These are phyloP conservation scores for Nakazawaea sp. DNA, from an alignment of 805 yeast species.

Conservation along the genomic window DNA sequence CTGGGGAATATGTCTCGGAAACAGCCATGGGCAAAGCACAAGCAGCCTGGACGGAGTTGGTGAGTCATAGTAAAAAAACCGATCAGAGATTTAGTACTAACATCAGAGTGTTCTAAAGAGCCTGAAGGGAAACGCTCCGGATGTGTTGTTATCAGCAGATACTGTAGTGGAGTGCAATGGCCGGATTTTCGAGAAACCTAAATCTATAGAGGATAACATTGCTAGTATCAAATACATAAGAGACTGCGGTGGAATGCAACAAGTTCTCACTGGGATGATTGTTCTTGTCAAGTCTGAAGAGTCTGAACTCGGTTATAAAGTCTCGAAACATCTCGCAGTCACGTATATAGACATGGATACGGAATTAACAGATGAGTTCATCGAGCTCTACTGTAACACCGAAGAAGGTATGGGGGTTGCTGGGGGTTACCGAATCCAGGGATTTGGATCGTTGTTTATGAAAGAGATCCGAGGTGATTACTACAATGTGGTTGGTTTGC, in stretches of 20 bases:
- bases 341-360: slow-evolving; percentile 32
- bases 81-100: background rate
- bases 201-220: slow-evolving; percentile 41
- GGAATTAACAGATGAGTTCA: slow-evolving; percentile 42
- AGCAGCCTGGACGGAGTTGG: slow-evolving; percentile 46
- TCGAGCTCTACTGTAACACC: slow-evolving; percentile 55
- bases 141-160: slow-evolving; percentile 60
- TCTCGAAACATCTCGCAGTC: slow-evolving; percentile 16
- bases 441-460: slow-evolving; percentile 60
- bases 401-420: slow-evolving; percentile 81
- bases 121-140: slow-evolving; percentile 11
- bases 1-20: slow-evolving; percentile 55
- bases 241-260: slow-evolving; percentile 35
- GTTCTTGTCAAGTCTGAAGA: slow-evolving; percentile 23
- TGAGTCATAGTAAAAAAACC: slow-evolving; percentile 5
- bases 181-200: slow-evolving; percentile 75
- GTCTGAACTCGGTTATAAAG: slow-evolving; percentile 14
- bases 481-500: slow-evolving; percentile 84
- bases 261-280: slow-evolving; percentile 49
- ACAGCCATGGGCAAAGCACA: slow-evolving; percentile 67
- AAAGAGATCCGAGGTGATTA: slow-evolving; percentile 69
- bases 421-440: slow-evolving; percentile 89
- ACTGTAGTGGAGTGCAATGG: slow-evolving; percentile 63
- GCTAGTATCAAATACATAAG: slow-evolving; percentile 39
- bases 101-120: background rate